Evolutionary conservation across 202 grass and related monocot genomes (phyloP).

Genomic region (Musa balbisiana): DNA sequence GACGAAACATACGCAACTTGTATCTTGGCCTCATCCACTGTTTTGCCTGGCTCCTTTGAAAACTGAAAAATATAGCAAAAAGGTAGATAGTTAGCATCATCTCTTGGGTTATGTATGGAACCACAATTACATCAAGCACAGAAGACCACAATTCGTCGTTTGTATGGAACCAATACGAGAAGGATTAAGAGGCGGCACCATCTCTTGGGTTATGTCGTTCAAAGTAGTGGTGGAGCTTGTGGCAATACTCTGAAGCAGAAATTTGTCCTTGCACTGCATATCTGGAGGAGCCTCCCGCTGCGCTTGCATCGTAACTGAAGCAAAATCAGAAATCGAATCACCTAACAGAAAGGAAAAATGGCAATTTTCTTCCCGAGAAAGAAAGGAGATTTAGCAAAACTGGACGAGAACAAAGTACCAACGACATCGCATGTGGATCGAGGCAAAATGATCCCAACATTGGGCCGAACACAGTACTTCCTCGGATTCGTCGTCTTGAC

Average conservation of each 20-base stretch:
- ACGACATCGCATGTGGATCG: conserved; percentile 84
- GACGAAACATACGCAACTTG: conserved; percentile 74
- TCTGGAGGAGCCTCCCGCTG: conserved; percentile 57
- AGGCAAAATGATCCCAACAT: conserved; percentile 63
- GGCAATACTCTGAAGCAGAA: conserved; percentile 64
- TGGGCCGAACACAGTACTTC: conserved; percentile 85
- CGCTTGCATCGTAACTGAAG: conserved; percentile 91
- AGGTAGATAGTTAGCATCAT: conserved; percentile 12
- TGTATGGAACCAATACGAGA: neutral
- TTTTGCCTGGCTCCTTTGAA: conserved; percentile 69
- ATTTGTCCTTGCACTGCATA: conserved; percentile 96
- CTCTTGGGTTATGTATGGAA: no score
- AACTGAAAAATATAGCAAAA: conserved; percentile 41
- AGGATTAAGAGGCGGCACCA: conserved; percentile 38
- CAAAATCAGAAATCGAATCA: conserved; percentile 13
- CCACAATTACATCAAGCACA: conserved; percentile 7
- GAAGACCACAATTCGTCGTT: neutral
- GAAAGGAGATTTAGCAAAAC: conserved; percentile 5
- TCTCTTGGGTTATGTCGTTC: conserved; percentile 71
- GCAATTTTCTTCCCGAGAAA: conserved; percentile 12
- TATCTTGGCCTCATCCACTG: conserved; percentile 84
- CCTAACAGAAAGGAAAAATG: neutral
- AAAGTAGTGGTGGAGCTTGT: conserved; percentile 30
- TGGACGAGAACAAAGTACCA: conserved; percentile 36
- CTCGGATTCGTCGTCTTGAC: conserved; percentile 97